These are phyloP conservation scores for Alloascoidea africana DNA, from an alignment of 805 yeast genomes.

Conservation along the genomic window DNA sequence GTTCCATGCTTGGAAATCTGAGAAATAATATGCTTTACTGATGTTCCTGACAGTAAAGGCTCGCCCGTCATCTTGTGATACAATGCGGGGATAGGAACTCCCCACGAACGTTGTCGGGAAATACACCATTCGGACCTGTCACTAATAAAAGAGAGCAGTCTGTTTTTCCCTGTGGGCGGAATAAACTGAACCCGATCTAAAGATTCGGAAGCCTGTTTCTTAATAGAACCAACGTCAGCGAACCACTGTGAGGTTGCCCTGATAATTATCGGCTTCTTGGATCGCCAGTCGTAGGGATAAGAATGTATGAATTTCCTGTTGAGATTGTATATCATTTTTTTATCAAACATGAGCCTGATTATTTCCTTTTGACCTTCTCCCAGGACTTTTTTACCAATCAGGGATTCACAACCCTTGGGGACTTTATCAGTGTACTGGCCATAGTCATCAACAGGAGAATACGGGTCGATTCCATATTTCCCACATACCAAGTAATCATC, in stretches of 20 bases:
- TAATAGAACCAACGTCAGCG: slow-evolving; percentile 67
- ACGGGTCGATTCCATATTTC: slow-evolving; percentile 36
- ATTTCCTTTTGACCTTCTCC: slow-evolving; percentile 37
- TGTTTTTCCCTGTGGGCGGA: slow-evolving; percentile 58
- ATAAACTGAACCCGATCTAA: slow-evolving; percentile 49
- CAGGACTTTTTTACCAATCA: slow-evolving; percentile 47
- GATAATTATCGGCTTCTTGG: slow-evolving; percentile 87
- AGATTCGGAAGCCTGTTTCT: slow-evolving; percentile 42
- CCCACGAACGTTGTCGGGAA: slow-evolving; percentile 94
- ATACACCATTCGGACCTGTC: slow-evolving; percentile 95
- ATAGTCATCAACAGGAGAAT: slow-evolving; percentile 63
- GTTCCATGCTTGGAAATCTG: slow-evolving; percentile 46
- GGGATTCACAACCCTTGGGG: slow-evolving; percentile 27
- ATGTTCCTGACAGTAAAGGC: slow-evolving; percentile 41
- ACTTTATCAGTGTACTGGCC: slow-evolving; percentile 51
- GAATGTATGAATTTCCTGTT: slow-evolving; percentile 53
- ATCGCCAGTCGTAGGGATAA: slow-evolving; percentile 96
- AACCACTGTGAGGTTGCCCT: slow-evolving; percentile 97
- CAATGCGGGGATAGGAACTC: slow-evolving; percentile 90
- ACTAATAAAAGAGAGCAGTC: slow-evolving; percentile 57
- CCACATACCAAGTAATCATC: slow-evolving; percentile 76
- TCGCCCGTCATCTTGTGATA: slow-evolving; percentile 46
- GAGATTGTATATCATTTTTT: slow-evolving; percentile 30
- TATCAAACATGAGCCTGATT: slow-evolving; percentile 24
- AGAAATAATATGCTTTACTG: slow-evolving; percentile 41